Evolutionary conservation across 2,329 filamentous ascomycete species (phyloP), one percentile per base, ranked within the genome.

Genomic region (Microdochium paspali): DNA sequence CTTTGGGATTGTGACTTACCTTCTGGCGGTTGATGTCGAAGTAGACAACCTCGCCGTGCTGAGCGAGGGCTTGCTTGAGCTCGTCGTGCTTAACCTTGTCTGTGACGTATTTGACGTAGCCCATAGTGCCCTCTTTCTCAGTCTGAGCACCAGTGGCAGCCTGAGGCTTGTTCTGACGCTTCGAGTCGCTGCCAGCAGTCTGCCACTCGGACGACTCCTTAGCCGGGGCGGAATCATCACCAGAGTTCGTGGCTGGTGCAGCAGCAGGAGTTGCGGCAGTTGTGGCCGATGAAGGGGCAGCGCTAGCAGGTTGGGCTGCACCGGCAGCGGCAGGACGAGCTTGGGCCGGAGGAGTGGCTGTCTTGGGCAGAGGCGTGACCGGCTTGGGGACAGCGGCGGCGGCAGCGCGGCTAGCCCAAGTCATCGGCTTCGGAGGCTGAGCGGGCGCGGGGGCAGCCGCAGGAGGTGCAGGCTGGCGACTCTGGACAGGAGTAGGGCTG

Each of bases 21-120:
- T 95, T 96, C 59, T 79, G 70, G 51, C 86, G 82, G 68, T 87
- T 90, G 58, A 91, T 79, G 49, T 90, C 87, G 54, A 90, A 88
- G 60, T 84, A 82, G 47, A 75, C 73, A 49, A 90, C 66, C 59
- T 84, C 78, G 53, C 87, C 85, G 56, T 84, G 90, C 57, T 82
- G 80, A 56, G 81, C 74, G 46, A 98, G 73, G 47, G 80, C 77
- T 46, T 76, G 74, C 65, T 77, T 84, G 50, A 98, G 74, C 44
- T 88, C 80, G 35, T 81, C 79, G 13, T 82, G 77, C 62, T 87
- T 79, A 46, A 98, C 84, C 69, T 90, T 90, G 28, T 95, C 90
- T 45, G 84, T 91, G 45, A 97, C 91, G 58, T 91, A 95, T 75
- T 95, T 95, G 67, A 98, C 89, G 67, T 96, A 97, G 20, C 86